Evolutionary conservation across 202 grass and related monocot genomes (phyloP).

Genomic region (Musa balbisiana): DNA sequence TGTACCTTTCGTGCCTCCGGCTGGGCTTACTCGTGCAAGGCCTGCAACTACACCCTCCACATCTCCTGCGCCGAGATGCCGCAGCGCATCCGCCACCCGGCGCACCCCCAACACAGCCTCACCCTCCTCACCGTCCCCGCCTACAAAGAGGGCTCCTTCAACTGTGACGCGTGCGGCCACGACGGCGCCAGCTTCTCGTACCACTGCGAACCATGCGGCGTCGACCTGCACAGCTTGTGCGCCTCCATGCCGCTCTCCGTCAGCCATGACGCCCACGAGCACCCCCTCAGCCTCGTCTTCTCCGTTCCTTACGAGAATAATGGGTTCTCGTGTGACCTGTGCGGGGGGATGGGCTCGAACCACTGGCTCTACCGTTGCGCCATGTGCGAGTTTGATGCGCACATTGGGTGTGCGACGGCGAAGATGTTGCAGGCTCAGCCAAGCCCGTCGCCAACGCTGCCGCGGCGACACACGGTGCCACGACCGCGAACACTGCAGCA

Average conservation of each 20-base stretch:
- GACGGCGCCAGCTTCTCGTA: slow-evolving; percentile 9
- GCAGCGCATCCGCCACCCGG: slow-evolving; percentile 22
- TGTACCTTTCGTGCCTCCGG: slow-evolving; percentile 8
- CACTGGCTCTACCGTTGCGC: slow-evolving; percentile 27
- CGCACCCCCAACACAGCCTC: slow-evolving; percentile 23
- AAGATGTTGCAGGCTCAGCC: neutral
- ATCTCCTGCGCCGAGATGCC: slow-evolving; percentile 18
- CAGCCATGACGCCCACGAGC: slow-evolving; percentile 4
- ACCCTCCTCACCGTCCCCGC: slow-evolving; percentile 19
- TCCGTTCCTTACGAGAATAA: neutral
- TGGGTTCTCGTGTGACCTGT: neutral
- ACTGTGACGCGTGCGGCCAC: slow-evolving; percentile 18
- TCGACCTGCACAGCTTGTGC: slow-evolving; percentile 35
- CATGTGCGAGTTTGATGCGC: slow-evolving; percentile 11
- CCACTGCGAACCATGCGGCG: slow-evolving; percentile 18
- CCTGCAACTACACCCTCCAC: slow-evolving; percentile 31
- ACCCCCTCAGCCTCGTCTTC: slow-evolving; percentile 12
- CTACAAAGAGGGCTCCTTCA: neutral
- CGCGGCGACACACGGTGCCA: neutral
- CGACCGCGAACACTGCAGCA: no score
- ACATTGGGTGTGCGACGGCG: slow-evolving; percentile 22
- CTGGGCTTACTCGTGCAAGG: slow-evolving; percentile 6
- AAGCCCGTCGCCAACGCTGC: neutral
- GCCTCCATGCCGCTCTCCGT: slow-evolving; percentile 11
- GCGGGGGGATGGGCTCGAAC: neutral